Evolutionary conservation across 139 green algal species (phyloP).

Genomic region (Desmodesmus armatus): DNA sequence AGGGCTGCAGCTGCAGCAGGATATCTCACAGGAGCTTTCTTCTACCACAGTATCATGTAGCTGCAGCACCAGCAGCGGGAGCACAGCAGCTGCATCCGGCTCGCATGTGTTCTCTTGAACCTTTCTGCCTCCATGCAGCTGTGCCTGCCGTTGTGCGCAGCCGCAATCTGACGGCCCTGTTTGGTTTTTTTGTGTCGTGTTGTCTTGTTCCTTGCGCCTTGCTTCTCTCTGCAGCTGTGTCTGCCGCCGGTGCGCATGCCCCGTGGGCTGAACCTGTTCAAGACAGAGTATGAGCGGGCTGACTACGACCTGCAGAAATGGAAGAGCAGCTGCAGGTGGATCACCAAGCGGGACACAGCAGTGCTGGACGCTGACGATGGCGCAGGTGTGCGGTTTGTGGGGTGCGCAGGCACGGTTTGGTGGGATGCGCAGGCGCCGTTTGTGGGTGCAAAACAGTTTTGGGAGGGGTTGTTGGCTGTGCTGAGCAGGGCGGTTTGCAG

Average conservation of each 20-base stretch:
- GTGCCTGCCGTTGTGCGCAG: neutral
- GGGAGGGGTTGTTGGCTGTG: no score
- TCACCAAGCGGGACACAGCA: slow-evolving; percentile 68
- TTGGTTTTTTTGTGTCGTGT: neutral
- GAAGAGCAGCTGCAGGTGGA: slow-evolving; percentile 53
- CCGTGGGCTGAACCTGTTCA: slow-evolving; percentile 75
- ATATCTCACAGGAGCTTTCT: neutral
- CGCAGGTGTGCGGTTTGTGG: slow-evolving; percentile 2
- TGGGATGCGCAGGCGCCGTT: no score
- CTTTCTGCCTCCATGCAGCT: no score
- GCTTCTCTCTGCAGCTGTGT: slow-evolving; percentile 77
- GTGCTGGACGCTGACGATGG: slow-evolving; percentile 82
- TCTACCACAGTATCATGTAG: neutral
- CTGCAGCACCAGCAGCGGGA: no score
- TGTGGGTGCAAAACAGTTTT: no score
- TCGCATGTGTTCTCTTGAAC: no score
- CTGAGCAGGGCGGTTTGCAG: no score
- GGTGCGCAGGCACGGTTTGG: no score
- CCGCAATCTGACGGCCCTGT: neutral
- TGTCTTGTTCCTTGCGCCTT: neutral
- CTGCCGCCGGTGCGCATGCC: slow-evolving; percentile 76
- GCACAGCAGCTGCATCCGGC: no score
- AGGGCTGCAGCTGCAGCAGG: no score
- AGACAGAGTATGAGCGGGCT: slow-evolving; percentile 48
- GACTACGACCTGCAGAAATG: slow-evolving; percentile 83